Evolutionary conservation across 164 flowering plant genomes (phyloP), one percentile per base, ranked within the genome.

Genomic region (Chloranthus sessilifolius): DNA sequence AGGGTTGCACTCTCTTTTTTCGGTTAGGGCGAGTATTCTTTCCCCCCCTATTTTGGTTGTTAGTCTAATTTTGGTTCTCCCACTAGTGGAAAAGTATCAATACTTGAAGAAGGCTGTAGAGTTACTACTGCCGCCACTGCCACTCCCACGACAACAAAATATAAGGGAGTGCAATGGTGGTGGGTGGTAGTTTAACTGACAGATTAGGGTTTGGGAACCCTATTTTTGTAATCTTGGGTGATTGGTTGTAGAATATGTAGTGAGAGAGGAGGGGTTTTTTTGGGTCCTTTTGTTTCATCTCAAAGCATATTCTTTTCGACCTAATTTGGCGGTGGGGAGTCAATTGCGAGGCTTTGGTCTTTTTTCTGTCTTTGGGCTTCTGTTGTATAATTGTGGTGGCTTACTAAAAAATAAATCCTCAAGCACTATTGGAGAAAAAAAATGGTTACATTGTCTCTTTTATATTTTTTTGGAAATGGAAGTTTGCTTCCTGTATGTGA

Each of bases 181-280:
- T 16, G 49, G 58, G n/a, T n/a, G 42, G 58, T 49, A 44, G 54
- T 50, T 46, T 31, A 53, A 51, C 62, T 50, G 58, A 65, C 67
- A 28, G 11, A 45, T 19, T 60, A 53, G 55, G 48, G 16, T 37
- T 44, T 39, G 43, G 31, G n/a, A n/a, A n/a, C n/a, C n/a, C n/a
- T 19, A n/a, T 41, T 40, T 48, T 34, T 31, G 42, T 48, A 12
- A 35, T 54, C 20, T 43, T 44, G 46, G 39, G 27, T n/a, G 50
- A 56, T 47, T 42, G 60, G 60, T 50, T 50, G 47, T 40, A 42
- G 65, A 55, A 44, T 56, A 45, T 50, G 52, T 62, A 36, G 29
- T 8, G 54, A 49, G 56, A 28, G 43, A n/a, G 46, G 16, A 23
- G 23, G 38, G 15, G 41, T 29, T 47, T 38, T 63, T 50, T 55